A percentile compares a stretch with the other conserved stretches of the same genome.
phyloP scores from a whole-genome alignment of 805 yeast species.

The Wickerhamiella occidentalis region DNA sequence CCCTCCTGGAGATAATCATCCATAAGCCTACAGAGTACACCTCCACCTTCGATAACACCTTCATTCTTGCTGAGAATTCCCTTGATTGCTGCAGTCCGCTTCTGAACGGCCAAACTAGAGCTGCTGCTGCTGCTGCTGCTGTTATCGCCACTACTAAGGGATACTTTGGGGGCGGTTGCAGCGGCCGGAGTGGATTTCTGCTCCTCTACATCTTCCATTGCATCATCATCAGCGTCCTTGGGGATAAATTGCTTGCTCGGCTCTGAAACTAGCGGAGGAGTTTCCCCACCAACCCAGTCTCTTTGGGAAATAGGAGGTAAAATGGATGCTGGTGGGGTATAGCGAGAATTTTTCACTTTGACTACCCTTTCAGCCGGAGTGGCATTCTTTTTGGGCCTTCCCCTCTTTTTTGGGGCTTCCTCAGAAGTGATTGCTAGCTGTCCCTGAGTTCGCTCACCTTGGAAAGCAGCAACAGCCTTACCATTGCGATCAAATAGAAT shows the following conservation, averaged over 20 bases:
- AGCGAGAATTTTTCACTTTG: neutral
- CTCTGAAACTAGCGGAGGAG: neutral
- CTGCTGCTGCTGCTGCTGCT: too few species aligned
- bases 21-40: slow-evolving; percentile 31
- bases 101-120: slow-evolving; percentile 17
- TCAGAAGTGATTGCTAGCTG: neutral
- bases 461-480: neutral
- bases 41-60: slow-evolving; percentile 38
- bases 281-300: neutral
- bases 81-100: slow-evolving; percentile 36
- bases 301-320: neutral
- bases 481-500: slow-evolving; percentile 4
- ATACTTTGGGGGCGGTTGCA: neutral
- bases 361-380: neutral
- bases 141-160: neutral
- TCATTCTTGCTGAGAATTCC: slow-evolving; percentile 33
- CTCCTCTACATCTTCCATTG: neutral
- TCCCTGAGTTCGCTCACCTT: slow-evolving; percentile 4
- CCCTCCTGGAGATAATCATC: slow-evolving; percentile 28
- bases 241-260: neutral
- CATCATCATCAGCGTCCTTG: neutral
- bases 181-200: too few species aligned
- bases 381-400: slow-evolving; percentile 1
- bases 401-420: slow-evolving; percentile 2
- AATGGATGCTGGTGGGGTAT: neutral